Evolutionary conservation across 352 stramenopile species (phyloP).

Genomic region (Phytophthora cryptogea): DNA sequence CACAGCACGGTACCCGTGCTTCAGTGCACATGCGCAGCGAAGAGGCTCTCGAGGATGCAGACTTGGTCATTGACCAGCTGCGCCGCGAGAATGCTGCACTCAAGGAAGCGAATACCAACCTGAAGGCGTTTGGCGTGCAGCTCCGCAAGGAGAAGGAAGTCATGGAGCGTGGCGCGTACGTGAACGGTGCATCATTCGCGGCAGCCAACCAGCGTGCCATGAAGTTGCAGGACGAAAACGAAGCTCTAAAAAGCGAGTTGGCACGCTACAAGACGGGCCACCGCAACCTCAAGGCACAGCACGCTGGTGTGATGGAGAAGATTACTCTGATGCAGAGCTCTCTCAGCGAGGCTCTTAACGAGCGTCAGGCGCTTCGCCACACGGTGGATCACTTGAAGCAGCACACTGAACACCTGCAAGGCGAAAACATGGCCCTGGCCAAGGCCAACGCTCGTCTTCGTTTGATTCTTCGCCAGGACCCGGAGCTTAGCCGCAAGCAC

Average conservation of each 20-base stretch:
- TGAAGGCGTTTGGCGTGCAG: conserved; percentile 84
- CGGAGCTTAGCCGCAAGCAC: conserved; percentile 83
- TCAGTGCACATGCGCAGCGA: conserved; percentile 84
- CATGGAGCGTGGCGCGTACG: conserved; percentile 88
- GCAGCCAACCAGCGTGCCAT: conserved; percentile 84
- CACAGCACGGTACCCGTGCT: conserved; percentile 58
- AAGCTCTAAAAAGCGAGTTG: conserved; percentile 76
- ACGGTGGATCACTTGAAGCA: conserved; percentile 75
- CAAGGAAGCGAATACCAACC: conserved; percentile 84
- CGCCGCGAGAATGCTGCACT: conserved; percentile 77
- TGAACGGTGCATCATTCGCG: conserved; percentile 86
- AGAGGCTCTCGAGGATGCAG: conserved; percentile 78
- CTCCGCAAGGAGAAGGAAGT: conserved; percentile 90
- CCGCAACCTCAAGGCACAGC: conserved; percentile 82
- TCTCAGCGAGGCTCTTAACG: conserved; percentile 69
- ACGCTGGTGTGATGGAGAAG: conserved; percentile 82
- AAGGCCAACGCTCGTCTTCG: conserved; percentile 85
- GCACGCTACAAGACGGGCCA: conserved; percentile 85
- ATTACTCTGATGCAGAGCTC: conserved; percentile 79
- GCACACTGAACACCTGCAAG: conserved; percentile 79
- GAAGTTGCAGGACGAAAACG: conserved; percentile 87
- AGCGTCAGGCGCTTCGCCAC: conserved; percentile 74
- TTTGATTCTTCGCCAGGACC: conserved; percentile 83
- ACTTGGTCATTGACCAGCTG: conserved; percentile 86
- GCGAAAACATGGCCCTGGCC: conserved; percentile 82